These are phyloP conservation scores for Fusarium burgessii DNA, from an alignment of 2,329 filamentous ascomycete species.

Conservation along the genomic window DNA sequence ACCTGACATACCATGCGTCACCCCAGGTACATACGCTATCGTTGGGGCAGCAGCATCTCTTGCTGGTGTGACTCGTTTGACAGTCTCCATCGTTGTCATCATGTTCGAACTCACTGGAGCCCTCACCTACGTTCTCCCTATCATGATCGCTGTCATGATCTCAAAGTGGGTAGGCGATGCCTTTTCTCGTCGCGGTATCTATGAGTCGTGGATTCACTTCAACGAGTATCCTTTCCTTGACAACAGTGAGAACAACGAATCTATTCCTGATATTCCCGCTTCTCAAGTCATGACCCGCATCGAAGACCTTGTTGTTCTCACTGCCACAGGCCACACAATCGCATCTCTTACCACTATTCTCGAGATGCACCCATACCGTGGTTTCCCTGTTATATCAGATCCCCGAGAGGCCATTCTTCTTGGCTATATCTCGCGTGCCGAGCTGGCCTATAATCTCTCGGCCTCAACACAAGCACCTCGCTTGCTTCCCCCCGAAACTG, in stretches of 20 bases:
- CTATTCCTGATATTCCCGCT: slow-evolving; percentile 86
- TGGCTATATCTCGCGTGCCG: slow-evolving; percentile 93
- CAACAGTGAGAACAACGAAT: slow-evolving; percentile 80
- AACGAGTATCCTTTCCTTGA: slow-evolving; percentile 97
- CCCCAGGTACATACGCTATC: slow-evolving; percentile 95
- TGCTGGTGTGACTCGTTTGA: slow-evolving; percentile 94
- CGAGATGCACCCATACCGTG: slow-evolving; percentile 80
- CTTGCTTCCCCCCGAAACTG: slow-evolving; percentile 75
- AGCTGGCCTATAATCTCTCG: slow-evolving; percentile 83
- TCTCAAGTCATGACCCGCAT: slow-evolving; percentile 91
- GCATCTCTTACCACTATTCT: slow-evolving; percentile 78
- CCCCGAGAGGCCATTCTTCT: slow-evolving; percentile 81
- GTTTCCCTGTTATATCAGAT: slow-evolving; percentile 90
- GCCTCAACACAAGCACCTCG: slow-evolving; percentile 65
- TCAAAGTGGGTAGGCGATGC: slow-evolving; percentile 98
- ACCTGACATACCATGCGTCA: slow-evolving; percentile 88
- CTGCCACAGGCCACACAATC: slow-evolving; percentile 89
- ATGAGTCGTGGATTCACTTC: slow-evolving; percentile 97
- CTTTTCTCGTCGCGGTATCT: slow-evolving; percentile 92
- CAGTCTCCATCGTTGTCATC: slow-evolving; percentile 97
- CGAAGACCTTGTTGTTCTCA: slow-evolving; percentile 89
- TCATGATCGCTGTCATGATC: slow-evolving; percentile 99
- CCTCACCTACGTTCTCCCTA: slow-evolving; percentile 94
- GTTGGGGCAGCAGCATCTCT: slow-evolving; percentile 95
- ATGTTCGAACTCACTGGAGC: slow-evolving; percentile 99